phyloP scores from a whole-genome alignment of 1,284 basidiomycete genomes.

The Neotropicomus parvogracilis region DNA sequence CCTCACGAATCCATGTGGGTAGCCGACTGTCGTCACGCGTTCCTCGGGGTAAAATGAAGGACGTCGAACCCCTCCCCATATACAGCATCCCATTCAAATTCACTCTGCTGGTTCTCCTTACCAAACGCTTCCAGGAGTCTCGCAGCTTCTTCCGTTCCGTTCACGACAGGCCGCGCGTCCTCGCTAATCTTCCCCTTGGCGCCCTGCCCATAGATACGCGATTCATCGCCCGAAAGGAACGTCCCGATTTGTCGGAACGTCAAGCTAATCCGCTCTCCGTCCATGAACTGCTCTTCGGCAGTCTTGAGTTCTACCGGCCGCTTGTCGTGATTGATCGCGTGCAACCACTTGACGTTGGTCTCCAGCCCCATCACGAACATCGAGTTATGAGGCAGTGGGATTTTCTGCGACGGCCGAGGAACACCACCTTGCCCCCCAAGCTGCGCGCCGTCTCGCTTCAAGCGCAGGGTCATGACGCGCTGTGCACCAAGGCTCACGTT shows the following conservation, averaged over 20 bases:
- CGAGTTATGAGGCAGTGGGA: slow-evolving; percentile 71
- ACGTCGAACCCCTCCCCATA: slow-evolving; percentile 69
- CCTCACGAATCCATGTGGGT: slow-evolving; percentile 6
- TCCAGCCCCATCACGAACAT: slow-evolving; percentile 71
- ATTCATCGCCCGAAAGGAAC: slow-evolving; percentile 51
- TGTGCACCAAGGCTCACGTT: slow-evolving; percentile 75
- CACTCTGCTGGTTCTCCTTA: slow-evolving; percentile 61
- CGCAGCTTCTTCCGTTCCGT: slow-evolving; percentile 48
- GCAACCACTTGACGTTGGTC: slow-evolving; percentile 68
- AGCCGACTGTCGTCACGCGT: slow-evolving; percentile 14
- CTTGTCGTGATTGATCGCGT: slow-evolving; percentile 69
- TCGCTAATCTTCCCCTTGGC: slow-evolving; percentile 56
- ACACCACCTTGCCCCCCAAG: slow-evolving; percentile 21
- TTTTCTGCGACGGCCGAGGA: slow-evolving; percentile 49
- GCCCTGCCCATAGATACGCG: slow-evolving; percentile 64
- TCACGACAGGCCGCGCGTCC: slow-evolving; percentile 48
- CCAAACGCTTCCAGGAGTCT: slow-evolving; percentile 61
- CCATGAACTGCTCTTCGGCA: slow-evolving; percentile 46
- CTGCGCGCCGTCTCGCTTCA: slow-evolving; percentile 49
- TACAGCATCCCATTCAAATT: slow-evolving; percentile 61
- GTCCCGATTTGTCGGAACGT: slow-evolving; percentile 76
- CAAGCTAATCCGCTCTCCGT: slow-evolving; percentile 68
- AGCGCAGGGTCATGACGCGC: slow-evolving; percentile 63
- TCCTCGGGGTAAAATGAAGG: slow-evolving; percentile 47
- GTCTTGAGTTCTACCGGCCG: slow-evolving; percentile 52